Conservation (phyloP, 352 stramenopile genomes). For the Phytophthora fragariae region DNA sequence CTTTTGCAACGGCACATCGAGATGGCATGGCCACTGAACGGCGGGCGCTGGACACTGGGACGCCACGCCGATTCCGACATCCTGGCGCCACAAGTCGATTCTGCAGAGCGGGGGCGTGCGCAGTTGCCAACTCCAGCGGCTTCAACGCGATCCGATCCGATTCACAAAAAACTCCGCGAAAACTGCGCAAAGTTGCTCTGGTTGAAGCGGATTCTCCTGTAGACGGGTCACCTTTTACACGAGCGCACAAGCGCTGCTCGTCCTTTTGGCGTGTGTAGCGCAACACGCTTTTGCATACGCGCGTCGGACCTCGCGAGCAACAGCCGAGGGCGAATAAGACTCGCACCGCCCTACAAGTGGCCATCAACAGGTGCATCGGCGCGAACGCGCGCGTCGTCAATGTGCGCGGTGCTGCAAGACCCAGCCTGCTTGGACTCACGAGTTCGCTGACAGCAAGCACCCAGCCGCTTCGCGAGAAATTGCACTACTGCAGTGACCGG, state of each 20-base stretch:
- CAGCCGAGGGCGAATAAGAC: not conserved
- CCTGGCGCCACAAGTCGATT: slow-evolving; percentile 10
- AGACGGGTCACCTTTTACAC: not conserved
- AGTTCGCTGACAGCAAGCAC: not conserved
- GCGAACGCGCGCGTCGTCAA: slow-evolving; percentile 1
- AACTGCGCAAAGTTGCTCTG: not conserved
- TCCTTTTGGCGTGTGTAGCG: not conserved
- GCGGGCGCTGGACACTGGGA: slow-evolving; percentile 9
- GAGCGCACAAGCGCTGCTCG: not conserved
- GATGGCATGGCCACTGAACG: slow-evolving; percentile 9
- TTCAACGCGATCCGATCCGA: slow-evolving; percentile 1
- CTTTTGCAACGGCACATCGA: slow-evolving; percentile 17
- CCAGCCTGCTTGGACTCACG: not conserved
- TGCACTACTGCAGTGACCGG: not conserved
- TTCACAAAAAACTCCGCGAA: not conserved
- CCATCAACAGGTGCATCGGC: slow-evolving; percentile 1
- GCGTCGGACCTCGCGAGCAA: not conserved
- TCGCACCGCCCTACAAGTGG: not conserved
- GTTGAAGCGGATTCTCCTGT: slow-evolving; percentile 12
- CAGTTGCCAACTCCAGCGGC: not conserved
- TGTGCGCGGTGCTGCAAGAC: not conserved
- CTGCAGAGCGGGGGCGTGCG: not conserved
- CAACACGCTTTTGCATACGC: slow-evolving; percentile 1
- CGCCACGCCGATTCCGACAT: not conserved
- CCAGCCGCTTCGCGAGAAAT: slow-evolving; percentile 7